Evolutionary conservation across 2,329 filamentous ascomycete species (phyloP), one percentile per base, ranked within the genome.

Genomic region (Colletotrichum noveboracense): DNA sequence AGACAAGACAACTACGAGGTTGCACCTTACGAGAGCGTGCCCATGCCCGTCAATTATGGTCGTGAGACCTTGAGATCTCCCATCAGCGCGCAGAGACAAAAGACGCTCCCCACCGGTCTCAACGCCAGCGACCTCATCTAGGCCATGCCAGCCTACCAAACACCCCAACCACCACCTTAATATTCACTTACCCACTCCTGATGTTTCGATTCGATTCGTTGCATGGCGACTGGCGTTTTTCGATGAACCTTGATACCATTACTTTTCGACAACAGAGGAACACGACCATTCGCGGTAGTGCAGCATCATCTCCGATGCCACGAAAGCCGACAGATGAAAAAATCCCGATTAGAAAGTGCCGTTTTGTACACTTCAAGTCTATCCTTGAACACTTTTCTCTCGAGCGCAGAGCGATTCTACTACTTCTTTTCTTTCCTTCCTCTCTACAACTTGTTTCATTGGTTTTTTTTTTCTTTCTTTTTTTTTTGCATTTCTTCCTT

Each of bases 61-160:
- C 80, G 78, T 10, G 84, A 84, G 12, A 71, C 79, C 18, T 66
- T 84, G 68, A 82, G 84, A 26, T 83, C 83, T 9, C 83, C 84
- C 1, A 78, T 77, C 64, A 83, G 76, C 78, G n/a, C 36, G 18
- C 70, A 75, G 58, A 73, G 75, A 21, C 71, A 79, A 74, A 79
- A 86, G 60, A 84, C 86, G 71, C 84, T 87, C 61, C 86, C 87
- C 34, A 91, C 89, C 14, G 90, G 90, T 1, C 81, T 91, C 43
- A 86, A 89, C 78, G 84, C 84, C 70, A 90, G 86, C 80, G 89
- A 91, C 83, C 89, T 92, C 88, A 89, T 92, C 78, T 92, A 83
- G 32, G 34, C 21, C 34, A 26, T 16, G 21, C 21, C 32, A n/a
- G 26, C 24, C 38, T 32, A 21, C 24, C 16, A 18, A 52, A 52